Evolutionary conservation across 2,329 filamentous ascomycete genomes (phyloP).

Genomic region (Epichloe bromicola): DNA sequence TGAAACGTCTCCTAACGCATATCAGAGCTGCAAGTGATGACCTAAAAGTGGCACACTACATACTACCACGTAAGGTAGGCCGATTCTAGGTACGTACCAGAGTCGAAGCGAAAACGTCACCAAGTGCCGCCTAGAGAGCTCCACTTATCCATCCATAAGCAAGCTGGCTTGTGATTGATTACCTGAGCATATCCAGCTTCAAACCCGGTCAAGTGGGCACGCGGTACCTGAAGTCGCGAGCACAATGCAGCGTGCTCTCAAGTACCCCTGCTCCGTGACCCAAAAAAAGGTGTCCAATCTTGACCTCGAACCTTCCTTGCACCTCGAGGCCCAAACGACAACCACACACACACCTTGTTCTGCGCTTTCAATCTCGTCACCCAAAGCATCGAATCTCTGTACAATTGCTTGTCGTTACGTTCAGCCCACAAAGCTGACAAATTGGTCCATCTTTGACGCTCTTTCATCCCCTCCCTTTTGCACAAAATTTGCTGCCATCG

Average conservation of each 20-base stretch:
- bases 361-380: background rate
- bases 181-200: background rate
- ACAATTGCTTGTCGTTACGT: background rate
- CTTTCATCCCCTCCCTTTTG: conserved; percentile 1
- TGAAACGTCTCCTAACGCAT: no score
- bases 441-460: background rate
- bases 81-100: no score
- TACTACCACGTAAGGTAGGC: no score
- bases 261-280: conserved; percentile 12
- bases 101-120: conserved; percentile 9
- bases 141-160: conserved; percentile 2
- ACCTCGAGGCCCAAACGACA: conserved; percentile 11
- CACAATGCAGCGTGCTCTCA: background rate
- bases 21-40: no score
- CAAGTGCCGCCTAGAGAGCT: conserved; percentile 4
- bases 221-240: conserved; percentile 12
- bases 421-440: background rate
- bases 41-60: no score
- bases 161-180: background rate
- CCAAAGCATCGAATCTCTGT: conserved; percentile 4
- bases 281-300: conserved; percentile 13
- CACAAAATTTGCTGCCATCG: conserved; percentile 1
- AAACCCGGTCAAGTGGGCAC: background rate
- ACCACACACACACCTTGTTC: conserved; percentile 1
- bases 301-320: conserved; percentile 21